Evolutionary conservation across 176 grass and related monocot species (phyloP), one percentile per base, ranked within the genome.

Genomic region (Oryza punctata): DNA sequence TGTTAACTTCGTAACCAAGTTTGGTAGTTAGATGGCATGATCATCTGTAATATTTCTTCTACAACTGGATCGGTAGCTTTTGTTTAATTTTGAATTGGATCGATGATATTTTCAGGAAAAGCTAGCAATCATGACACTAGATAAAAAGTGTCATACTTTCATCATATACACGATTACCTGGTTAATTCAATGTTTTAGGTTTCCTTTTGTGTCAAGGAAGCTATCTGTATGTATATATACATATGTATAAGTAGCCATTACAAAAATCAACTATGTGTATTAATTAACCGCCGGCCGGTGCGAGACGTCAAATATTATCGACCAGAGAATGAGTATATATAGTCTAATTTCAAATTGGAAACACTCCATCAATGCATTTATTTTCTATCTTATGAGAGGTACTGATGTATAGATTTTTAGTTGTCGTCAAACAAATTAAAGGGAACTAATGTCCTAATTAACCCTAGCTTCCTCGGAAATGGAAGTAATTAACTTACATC

Each of bases 121-220:
- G 80, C 8, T 23, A 74, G 63, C 30, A 84, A 90, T 90, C 84
- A 90, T 90, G 69, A 30, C 30, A 90, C 29, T 75, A 79, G 80
- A 90, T 90, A 86, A 83, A 87, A 90, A 84, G 84, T 69, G 68
- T 1, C 68, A 75, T 30, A 84, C 75, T 84, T 87, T 83, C 84
- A 90, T 90, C 84, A 69, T 85, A 68, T 75, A 90, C 30, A 87
- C 74, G 75, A 83, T 87, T 75, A 79, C 69, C 38, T 75, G 24
- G 78, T 75, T 70, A 79, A 69, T 83, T 79, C 80, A 83, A 79
- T 73, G 47, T 82, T 43, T 30, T 32, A 14, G 78, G 25, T 45
- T 82, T 69, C 69, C 88, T 90, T 90, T 87, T 83, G 80, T 87
- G 80, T n/a, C 80, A 90, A 90, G 84, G 84, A 90, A 90, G 84